Evolutionary conservation across 805 yeast genomes (phyloP).

Genomic region (Saccharomycopsis sp.): DNA sequence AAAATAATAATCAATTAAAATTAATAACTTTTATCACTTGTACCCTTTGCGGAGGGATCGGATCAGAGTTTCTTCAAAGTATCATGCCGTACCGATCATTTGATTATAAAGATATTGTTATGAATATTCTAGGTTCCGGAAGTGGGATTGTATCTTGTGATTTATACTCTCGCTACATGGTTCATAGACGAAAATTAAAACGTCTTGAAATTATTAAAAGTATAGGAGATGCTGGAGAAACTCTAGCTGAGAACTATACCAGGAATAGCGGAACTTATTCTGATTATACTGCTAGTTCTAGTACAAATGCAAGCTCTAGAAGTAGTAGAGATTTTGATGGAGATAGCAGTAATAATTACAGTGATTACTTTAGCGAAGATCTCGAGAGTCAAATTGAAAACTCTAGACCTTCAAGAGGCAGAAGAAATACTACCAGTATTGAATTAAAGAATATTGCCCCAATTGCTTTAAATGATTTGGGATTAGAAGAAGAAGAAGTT

Average conservation of each 20-base stretch:
- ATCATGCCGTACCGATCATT: constrained; percentile 15
- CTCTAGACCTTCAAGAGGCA: constrained; percentile 1
- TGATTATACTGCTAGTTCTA: not conserved
- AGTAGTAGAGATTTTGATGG: constrained; percentile 6
- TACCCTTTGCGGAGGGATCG: constrained; percentile 12
- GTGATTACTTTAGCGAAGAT: constrained; percentile 12
- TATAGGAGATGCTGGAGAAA: constrained; percentile 17
- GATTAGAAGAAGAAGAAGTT: too few relatives aligned
- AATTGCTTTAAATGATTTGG: constrained; percentile 12
- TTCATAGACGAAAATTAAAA: constrained; percentile 7
- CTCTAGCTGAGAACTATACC: constrained; percentile 12
- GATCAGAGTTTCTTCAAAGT: constrained; percentile 17
- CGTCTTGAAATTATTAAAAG: constrained; percentile 15
- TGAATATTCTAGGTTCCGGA: constrained; percentile 14
- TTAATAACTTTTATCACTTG: constrained; percentile 12
- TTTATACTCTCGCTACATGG: constrained; percentile 8
- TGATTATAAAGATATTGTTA: constrained; percentile 15
- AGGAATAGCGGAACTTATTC: constrained; percentile 9
- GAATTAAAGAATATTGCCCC: constrained; percentile 18
- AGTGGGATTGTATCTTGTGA: constrained; percentile 9
- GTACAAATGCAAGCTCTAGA: constrained; percentile 1
- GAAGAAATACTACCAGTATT: constrained; percentile 14
- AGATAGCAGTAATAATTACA: constrained; percentile 1
- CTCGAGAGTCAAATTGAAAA: constrained; percentile 2
- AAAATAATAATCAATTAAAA: constrained; percentile 8